Base-by-base conservation (phyloP, 164 flowering plant genomes). In the Cinnamomum chago region DNA sequence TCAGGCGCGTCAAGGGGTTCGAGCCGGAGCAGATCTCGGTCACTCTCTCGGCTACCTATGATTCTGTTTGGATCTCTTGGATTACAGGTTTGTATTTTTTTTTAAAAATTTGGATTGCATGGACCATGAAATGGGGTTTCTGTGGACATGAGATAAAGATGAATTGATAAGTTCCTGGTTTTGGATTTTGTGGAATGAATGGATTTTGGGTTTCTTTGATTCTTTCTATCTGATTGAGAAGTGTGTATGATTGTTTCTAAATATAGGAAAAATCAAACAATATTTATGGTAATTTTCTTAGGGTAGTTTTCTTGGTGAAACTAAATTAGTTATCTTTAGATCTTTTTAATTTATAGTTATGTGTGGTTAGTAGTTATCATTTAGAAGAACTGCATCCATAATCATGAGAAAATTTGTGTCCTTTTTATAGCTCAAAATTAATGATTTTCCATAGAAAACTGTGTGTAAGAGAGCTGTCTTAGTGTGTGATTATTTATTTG, bases 31-130 rank as follows among this genome's bases (percentile, higher is more conserved):
- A 95, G 85, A 88, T 95, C 73, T 89, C 97, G 0, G 80, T 95
- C 28, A 77, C 98, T 12, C 88, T 95, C 67, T 95, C 98, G 14
- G 60, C 81, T 0, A 70, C 78, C 75, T 71, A 87, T 72, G 88
- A 92, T 77, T 90, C 99, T 12, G 86, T 95, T 58, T 93, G 96
- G 97, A 82, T 93, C 72, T 91, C 99, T 62, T 95, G 97, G 97
- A 84, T 93, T 67, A 95, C 99, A 79, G 99, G 99, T 94, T 15
- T 28, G 25, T 15, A 13, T 9, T 55, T 2, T 55, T 55, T 18
- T 18, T 13, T 10, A n/a, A n/a, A n/a, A n/a, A 1, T 18, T 9
- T 3, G 15, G 1, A 14, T 13, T 55, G 15, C 58, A 55, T 55
- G 18, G 3, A 55, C 5, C 58, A 1, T 55, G 5, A 18, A 55